Evolutionary conservation across 495 filamentous ascomycete genomes (phyloP).

Genomic region (Clohesyomyces aquaticus): DNA sequence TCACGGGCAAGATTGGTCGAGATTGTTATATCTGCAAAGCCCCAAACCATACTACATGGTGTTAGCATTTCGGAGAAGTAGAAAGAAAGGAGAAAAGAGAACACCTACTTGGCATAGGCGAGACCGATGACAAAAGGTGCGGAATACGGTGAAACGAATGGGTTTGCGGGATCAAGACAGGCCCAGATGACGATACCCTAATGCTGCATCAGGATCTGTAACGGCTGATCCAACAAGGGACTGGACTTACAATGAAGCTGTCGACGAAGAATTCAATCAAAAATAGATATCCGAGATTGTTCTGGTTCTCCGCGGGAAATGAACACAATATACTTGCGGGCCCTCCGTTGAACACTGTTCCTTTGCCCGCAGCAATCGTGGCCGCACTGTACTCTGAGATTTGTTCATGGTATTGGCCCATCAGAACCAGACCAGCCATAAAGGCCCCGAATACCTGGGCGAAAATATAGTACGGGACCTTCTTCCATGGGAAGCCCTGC

Average conservation of each 20-base stretch:
- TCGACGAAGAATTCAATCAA: slow-evolving; percentile 60
- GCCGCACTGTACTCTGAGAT: slow-evolving; percentile 49
- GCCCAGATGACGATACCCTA: slow-evolving; percentile 58
- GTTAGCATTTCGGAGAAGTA: neutral
- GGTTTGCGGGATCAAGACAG: slow-evolving; percentile 58
- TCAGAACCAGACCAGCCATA: slow-evolving; percentile 54
- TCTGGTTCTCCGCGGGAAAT: slow-evolving; percentile 52
- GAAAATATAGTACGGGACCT: slow-evolving; percentile 58
- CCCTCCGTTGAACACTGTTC: slow-evolving; percentile 52
- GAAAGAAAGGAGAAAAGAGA: neutral
- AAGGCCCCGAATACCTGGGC: slow-evolving; percentile 58
- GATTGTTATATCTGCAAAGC: slow-evolving; percentile 54
- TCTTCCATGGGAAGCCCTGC: slow-evolving; percentile 58
- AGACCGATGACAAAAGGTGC: slow-evolving; percentile 57
- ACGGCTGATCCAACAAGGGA: neutral
- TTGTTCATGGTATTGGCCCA: slow-evolving; percentile 56
- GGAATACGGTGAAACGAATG: slow-evolving; percentile 52
- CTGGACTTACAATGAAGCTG: slow-evolving; percentile 49
- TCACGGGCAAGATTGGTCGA: slow-evolving; percentile 58
- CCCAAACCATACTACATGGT: slow-evolving; percentile 52
- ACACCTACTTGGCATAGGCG: slow-evolving; percentile 48
- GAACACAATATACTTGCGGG: slow-evolving; percentile 54
- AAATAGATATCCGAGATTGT: slow-evolving; percentile 56
- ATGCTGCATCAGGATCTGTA: neutral
- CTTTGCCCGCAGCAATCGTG: slow-evolving; percentile 41